phyloP scores from a whole-genome alignment of 352 stramenopile species.

The Phytopythium montanum region DNA sequence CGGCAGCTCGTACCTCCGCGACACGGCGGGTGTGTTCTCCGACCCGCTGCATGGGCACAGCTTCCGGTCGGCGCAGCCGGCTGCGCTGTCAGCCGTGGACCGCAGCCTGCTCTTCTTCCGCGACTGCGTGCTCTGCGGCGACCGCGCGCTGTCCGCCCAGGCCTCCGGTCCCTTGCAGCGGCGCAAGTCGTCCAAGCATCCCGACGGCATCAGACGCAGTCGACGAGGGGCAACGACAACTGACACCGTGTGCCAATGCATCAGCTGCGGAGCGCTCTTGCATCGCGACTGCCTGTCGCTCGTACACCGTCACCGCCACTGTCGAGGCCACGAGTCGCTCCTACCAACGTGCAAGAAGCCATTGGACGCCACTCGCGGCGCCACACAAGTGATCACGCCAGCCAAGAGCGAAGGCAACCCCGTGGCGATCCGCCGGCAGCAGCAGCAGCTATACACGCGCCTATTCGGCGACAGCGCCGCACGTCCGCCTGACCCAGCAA shows the following conservation, averaged over 20 bases:
- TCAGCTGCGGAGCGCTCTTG: slow-evolving; percentile 43
- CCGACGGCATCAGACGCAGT: no score
- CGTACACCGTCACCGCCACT: slow-evolving; percentile 43
- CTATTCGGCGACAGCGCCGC: slow-evolving; percentile 2
- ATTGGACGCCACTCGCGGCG: neutral
- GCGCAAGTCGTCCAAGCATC: no score
- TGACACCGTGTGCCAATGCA: slow-evolving; percentile 42
- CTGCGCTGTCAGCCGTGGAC: slow-evolving; percentile 36
- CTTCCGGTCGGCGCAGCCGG: slow-evolving; percentile 33
- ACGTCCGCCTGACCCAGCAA: neutral
- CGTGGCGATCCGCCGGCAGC: slow-evolving; percentile 3
- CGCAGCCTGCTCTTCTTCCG: slow-evolving; percentile 61
- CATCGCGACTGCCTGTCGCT: slow-evolving; percentile 55
- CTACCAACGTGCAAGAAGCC: slow-evolving; percentile 30
- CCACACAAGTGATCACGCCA: slow-evolving; percentile 4
- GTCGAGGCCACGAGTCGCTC: slow-evolving; percentile 27
- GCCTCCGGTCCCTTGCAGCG: neutral
- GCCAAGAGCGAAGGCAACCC: slow-evolving; percentile 11
- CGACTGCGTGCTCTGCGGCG: slow-evolving; percentile 48
- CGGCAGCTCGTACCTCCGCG: slow-evolving; percentile 34
- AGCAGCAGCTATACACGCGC: slow-evolving; percentile 3
- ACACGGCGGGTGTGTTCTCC: slow-evolving; percentile 28
- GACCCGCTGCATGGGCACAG: slow-evolving; percentile 62
- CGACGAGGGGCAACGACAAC: neutral
- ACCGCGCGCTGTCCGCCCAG: slow-evolving; percentile 40